Percentiles rank a stretch among this genome's conserved stretches.
These are phyloP conservation scores for Yamadazyma blattariae DNA, from an alignment of 1,139 yeast species.

Conservation along the genomic window DNA sequence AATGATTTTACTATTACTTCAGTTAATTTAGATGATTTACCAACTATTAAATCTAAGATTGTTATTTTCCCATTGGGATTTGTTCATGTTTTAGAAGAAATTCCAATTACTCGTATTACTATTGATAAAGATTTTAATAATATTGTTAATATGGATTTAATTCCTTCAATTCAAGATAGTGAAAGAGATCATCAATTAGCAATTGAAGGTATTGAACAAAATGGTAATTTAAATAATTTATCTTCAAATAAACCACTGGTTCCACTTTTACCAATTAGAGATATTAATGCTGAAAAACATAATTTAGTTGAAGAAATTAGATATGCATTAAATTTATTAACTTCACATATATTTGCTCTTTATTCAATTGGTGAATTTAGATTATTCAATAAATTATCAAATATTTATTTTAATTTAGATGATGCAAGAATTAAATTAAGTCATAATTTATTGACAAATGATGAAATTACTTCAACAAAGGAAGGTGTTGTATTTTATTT, in stretches of 20 bases:
- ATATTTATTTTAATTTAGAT: constrained; percentile 58
- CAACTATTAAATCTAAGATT: constrained; percentile 48
- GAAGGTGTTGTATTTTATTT: constrained; percentile 61
- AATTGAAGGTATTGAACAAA: constrained; percentile 17
- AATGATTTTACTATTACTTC: constrained; percentile 64
- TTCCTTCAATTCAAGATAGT: constrained; percentile 47
- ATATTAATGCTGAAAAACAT: constrained; percentile 25
- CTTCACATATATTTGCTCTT: constrained; percentile 64
- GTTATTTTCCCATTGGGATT: constrained; percentile 63
- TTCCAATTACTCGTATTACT: constrained; percentile 26
- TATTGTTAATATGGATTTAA: constrained; percentile 26
- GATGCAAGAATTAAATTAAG: constrained; percentile 60
- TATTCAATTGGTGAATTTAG: constrained; percentile 70
- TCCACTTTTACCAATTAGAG: constrained; percentile 55
- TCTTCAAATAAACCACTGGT: constrained; percentile 14
- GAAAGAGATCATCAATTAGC: constrained; percentile 36
- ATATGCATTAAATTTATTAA: constrained; percentile 53
- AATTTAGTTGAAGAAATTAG: constrained; percentile 53
- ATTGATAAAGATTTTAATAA: constrained; percentile 33
- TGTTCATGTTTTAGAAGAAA: constrained; percentile 35
- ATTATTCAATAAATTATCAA: constrained; percentile 52
- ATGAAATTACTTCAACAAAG: constrained; percentile 54
- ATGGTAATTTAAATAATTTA: neutral
- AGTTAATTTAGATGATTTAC: constrained; percentile 59
- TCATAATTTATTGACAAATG: constrained; percentile 54